Percentiles rank a stretch among this genome's conserved stretches.
phyloP scores from a whole-genome alignment of 192 early-diverging fungal species.

The Thoreauomyces humboldtii region DNA sequence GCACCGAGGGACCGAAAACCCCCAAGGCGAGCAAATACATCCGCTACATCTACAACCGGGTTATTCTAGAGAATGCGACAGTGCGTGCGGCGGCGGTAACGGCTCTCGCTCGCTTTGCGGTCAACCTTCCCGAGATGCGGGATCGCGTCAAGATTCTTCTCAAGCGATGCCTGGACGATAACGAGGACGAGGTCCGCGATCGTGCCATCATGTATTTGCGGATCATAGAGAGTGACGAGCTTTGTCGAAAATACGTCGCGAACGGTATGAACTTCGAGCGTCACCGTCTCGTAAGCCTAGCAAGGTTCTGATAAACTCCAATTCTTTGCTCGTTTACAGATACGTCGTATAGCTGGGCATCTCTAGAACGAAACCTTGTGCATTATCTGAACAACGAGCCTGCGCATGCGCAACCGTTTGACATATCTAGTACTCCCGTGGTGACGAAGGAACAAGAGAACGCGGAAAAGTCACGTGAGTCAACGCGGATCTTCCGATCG shows the following conservation, averaged over 20 bases:
- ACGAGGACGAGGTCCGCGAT: conserved; percentile 98
- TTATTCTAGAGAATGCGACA: conserved; percentile 95
- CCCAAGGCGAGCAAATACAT: conserved; percentile 92
- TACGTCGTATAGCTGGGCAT: conserved; percentile 79
- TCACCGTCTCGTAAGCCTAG: neutral
- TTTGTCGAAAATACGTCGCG: conserved; percentile 68
- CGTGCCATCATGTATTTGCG: conserved; percentile 86
- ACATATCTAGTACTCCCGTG: conserved; percentile 73
- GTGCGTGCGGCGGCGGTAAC: conserved; percentile 96
- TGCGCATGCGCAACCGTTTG: conserved; percentile 65
- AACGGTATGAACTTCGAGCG: conserved; percentile 67
- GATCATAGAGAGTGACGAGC: conserved; percentile 65
- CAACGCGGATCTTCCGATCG: neutral
- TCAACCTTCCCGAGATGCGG: conserved; percentile 74
- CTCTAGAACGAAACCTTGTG: conserved; percentile 83
- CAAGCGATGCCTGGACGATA: conserved; percentile 90
- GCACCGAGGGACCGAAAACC: conserved; percentile 90
- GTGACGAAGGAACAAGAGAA: conserved; percentile 85
- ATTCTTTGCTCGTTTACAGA: no score
- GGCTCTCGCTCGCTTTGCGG: conserved; percentile 91
- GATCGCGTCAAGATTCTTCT: conserved; percentile 70
- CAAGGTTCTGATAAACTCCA: no score
- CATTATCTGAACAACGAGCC: conserved; percentile 75
- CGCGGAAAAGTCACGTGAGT: conserved; percentile 66
- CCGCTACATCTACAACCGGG: conserved; percentile 99